Conservation (phyloP, 768 basidiomycete species). For the Mrakia frigida region DNA sequence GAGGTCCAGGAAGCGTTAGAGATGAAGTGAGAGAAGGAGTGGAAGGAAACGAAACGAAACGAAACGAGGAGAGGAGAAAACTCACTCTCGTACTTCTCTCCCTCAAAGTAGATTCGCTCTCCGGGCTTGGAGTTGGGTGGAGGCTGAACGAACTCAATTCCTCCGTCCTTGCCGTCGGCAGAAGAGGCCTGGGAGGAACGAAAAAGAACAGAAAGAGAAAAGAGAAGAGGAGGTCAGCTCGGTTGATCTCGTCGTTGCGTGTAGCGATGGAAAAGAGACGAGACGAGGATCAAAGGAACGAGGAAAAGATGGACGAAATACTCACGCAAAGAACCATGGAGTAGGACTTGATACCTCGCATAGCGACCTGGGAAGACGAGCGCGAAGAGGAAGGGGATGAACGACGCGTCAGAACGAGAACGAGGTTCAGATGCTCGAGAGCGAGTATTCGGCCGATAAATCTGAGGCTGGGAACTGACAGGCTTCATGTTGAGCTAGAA, state of each 20-base stretch:
- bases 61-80: conserved; percentile 21
- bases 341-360: conserved; percentile 96
- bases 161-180: conserved; percentile 61
- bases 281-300: neutral
- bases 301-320: conserved; percentile 15
- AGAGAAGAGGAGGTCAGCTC: neutral
- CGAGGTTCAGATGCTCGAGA: too few relatives aligned
- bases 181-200: conserved; percentile 66
- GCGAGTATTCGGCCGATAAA: too few relatives aligned
- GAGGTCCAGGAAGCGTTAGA: neutral
- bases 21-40: conserved; percentile 47
- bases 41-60: too few relatives aligned
- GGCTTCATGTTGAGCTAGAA: conserved; percentile 33
- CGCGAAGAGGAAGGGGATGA: neutral
- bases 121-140: conserved; percentile 81
- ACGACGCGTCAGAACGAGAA: neutral
- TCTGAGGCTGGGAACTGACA: neutral
- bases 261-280: neutral
- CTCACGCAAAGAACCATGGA: conserved; percentile 93
- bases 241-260: neutral
- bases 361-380: conserved; percentile 44
- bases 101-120: conserved; percentile 92
- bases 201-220: too few relatives aligned
- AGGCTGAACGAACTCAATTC: conserved; percentile 86
- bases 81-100: conserved; percentile 74